phyloP scores from a whole-genome alignment of 2,329 filamentous ascomycete species.

The Podosphaera aphanis region DNA sequence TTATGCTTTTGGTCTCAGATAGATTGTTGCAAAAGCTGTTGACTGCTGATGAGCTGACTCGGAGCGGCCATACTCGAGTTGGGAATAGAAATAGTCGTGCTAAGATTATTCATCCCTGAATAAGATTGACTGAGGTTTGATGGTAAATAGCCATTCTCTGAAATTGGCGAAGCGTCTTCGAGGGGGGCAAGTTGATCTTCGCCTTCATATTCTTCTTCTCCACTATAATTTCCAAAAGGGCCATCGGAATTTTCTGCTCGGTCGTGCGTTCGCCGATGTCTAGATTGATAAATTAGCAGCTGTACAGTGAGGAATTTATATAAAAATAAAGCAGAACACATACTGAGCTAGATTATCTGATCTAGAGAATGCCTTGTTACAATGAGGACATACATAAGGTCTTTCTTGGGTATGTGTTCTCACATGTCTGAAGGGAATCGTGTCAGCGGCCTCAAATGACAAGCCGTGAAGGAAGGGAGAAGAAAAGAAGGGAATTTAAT shows the following conservation, averaged over 20 bases:
- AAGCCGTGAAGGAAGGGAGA: conserved; percentile 6
- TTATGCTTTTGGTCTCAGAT: conserved; percentile 7
- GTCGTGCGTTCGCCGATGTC: conserved; percentile 64
- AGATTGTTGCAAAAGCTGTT: conserved; percentile 17
- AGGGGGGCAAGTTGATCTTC: conserved; percentile 66
- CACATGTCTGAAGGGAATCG: conserved; percentile 53
- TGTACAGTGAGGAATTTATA: conserved; percentile 3
- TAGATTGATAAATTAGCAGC: conserved; percentile 16
- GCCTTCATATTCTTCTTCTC: conserved; percentile 56
- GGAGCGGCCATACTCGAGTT: conserved; percentile 16
- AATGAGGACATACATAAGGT: conserved; percentile 91
- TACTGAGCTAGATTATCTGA: conserved; percentile 99
- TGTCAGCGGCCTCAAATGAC: conserved; percentile 24
- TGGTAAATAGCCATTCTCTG: conserved; percentile 37
- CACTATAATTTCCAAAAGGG: conserved; percentile 31
- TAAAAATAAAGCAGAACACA: conserved; percentile 18
- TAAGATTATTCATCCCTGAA: conserved; percentile 8
- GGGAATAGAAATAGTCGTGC: conserved; percentile 12
- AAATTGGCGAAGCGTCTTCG: conserved; percentile 55
- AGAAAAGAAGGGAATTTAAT: conserved; percentile 3
- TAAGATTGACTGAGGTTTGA: conserved; percentile 11
- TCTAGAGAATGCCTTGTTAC: conserved; percentile 95
- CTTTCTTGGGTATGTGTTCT: conserved; percentile 98
- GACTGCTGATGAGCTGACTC: conserved; percentile 17
- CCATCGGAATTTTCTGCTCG: conserved; percentile 43